phyloP scores from a whole-genome alignment of 2,329 filamentous ascomycete genomes.

The Aspergillaceae sp. region DNA sequence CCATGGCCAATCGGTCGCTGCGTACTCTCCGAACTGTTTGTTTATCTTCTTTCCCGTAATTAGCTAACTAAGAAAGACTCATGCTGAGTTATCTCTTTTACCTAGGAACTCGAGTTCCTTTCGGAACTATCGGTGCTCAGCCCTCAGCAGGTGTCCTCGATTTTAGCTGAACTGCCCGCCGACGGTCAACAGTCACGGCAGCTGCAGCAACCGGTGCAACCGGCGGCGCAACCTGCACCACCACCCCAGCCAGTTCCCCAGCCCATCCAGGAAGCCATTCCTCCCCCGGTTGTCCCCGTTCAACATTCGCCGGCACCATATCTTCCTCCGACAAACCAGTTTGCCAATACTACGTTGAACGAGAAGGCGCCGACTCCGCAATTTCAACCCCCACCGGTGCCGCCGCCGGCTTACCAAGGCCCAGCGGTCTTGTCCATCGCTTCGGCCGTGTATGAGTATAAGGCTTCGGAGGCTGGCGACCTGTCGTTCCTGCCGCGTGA shows the following conservation, averaged over 20 bases:
- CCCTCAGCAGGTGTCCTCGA: slow-evolving; percentile 64
- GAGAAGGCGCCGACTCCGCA: slow-evolving; percentile 32
- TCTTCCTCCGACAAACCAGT: slow-evolving; percentile 31
- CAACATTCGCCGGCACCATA: slow-evolving; percentile 28
- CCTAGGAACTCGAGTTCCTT: slow-evolving; percentile 81
- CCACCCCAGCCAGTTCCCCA: slow-evolving; percentile 16
- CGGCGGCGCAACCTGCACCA: slow-evolving; percentile 24
- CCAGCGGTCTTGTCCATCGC: slow-evolving; percentile 59
- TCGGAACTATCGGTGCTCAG: slow-evolving; percentile 73
- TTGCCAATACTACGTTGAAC: slow-evolving; percentile 31
- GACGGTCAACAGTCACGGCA: slow-evolving; percentile 17
- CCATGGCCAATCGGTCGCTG: slow-evolving; percentile 73
- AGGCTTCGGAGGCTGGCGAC: slow-evolving; percentile 70
- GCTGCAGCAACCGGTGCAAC: slow-evolving; percentile 11
- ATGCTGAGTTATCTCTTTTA: slow-evolving; percentile 6
- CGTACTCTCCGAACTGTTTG: slow-evolving; percentile 77
- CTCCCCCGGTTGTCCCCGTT: not conserved
- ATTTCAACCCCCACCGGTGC: slow-evolving; percentile 44
- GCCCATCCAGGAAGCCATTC: slow-evolving; percentile 9
- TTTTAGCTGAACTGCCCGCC: slow-evolving; percentile 64
- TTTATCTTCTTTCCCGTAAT: slow-evolving; percentile 5
- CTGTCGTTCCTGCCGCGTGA: slow-evolving; percentile 74
- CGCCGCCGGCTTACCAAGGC: slow-evolving; percentile 37
- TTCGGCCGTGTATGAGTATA: slow-evolving; percentile 76
- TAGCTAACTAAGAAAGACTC: not conserved